Base-by-base conservation (phyloP, 306 rosid genomes). In the Styphnolobium japonicum region DNA sequence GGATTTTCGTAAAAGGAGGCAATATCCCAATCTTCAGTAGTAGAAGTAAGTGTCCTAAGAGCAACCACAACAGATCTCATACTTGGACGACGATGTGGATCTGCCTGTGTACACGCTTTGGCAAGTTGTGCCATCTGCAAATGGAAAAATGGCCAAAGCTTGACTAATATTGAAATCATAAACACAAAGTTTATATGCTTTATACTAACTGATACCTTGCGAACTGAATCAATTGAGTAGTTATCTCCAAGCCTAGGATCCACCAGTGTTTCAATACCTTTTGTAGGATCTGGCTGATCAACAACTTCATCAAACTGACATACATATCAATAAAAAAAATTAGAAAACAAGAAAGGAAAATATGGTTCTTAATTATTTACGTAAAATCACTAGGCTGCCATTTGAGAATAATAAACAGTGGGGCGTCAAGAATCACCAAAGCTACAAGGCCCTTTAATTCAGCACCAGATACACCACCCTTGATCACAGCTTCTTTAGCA, bases 401-500 rank as follows among this genome's bases (percentile, higher is more conserved):
- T 63, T 34, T 63, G 27, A 34, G 18, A 34, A 33, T 31, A 23
- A 27, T 64, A 16, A 55, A 49, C 25, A 3, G 15, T 8, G n/a
- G 25, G 31, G 76, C n/a, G 45, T 72, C 69, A 72, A 67, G 42
- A 80, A 46, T 60, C 37, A 93, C 98, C 92, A 91, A 83, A 63
- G 79, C 87, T 37, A 91, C 95, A 16, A 91, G 97, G 45, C 97
- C 98, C 62, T 78, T 91, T 19, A 95, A 78, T 75, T 91, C 98
- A 42, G 86, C 67, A 52, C 67, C 79, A 0, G 83, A 70, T 80
- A 72, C 86, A 58, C 83, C 82, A 11, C 71, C 70, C 71, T 75
- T 88, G 6, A 91, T 62, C 31, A 93, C 76, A 60, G 98, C 98
- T 86, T 92, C 89, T 91, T 91, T 43, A 90, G 97, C 95, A 67